These are phyloP conservation scores for Mycena chlorophos DNA, from an alignment of 768 basidiomycete genomes.

Conservation along the genomic window DNA sequence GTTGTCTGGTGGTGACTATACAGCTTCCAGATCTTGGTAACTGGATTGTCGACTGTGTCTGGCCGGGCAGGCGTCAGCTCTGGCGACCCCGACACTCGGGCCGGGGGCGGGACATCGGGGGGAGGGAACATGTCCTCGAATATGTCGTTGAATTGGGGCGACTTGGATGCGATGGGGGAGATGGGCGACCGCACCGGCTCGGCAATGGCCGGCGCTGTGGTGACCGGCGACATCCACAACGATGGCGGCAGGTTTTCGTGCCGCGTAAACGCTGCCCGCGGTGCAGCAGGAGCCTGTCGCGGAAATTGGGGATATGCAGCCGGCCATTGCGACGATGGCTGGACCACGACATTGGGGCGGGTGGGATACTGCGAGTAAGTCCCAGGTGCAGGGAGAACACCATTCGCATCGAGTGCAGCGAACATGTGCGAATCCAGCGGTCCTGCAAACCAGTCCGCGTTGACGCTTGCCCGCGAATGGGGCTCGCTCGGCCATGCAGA, in stretches of 20 bases:
- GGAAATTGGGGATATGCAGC: conserved; percentile 14
- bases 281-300: conserved; percentile 5
- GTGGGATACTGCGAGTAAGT: conserved; percentile 33
- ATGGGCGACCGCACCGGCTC: conserved; percentile 41
- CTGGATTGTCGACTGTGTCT: conserved; percentile 30
- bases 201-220: conserved; percentile 46
- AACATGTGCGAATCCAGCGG: conserved; percentile 63
- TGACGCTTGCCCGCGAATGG: conserved; percentile 16
- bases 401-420: conserved; percentile 61
- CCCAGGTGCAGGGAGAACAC: conserved; percentile 44
- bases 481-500: neutral
- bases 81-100: conserved; percentile 41
- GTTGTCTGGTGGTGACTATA: conserved; percentile 88
- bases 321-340: conserved; percentile 22
- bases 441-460: conserved; percentile 61
- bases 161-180: conserved; percentile 56
- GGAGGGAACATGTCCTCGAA: conserved; percentile 67
- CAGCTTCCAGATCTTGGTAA: conserved; percentile 97
- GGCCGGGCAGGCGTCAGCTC: conserved; percentile 13
- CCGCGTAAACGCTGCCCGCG: conserved; percentile 18
- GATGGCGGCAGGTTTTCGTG: conserved; percentile 60
- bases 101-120: conserved; percentile 17
- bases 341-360: conserved; percentile 19
- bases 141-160: conserved; percentile 65
- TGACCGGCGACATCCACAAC: conserved; percentile 80